Evolutionary conservation across 2,329 filamentous ascomycete genomes (phyloP), one percentile per base, ranked within the genome.

Genomic region (Coniella vitis): DNA sequence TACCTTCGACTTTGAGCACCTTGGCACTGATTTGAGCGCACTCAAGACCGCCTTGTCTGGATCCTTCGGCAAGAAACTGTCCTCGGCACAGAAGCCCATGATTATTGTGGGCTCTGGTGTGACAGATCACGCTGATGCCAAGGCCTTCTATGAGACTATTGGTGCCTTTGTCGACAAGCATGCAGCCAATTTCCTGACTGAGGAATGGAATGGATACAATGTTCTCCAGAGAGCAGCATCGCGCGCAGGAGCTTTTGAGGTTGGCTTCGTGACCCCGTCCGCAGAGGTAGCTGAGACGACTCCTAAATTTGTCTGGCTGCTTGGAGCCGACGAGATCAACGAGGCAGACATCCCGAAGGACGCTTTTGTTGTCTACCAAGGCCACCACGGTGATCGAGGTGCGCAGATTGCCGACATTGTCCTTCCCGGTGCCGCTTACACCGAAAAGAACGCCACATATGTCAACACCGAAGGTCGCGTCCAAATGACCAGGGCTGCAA

Each of bases 381-480:
- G 93, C 56, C 93, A 98, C 69, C 93, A 98, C 69, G 93, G 93
- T 69, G 93, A 98, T 72, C 81, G 81, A 46, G 93, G 91, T 56
- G 93, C 93, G 48, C 86, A 94, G 69, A 81, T 96, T 54, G 93
- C 93, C 42, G 91, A 98, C 62, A 81, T 98, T 50, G 80, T 98
- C 57, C 86, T 98, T 17, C 93, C 93, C 22, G 91, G 90, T 57
- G 90, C 90, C 44, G 90, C 93, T 12, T 98, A 96, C 73, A 97
- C 91, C 20, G 93, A 98, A 74, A 98, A 97, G 76, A 82, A 86
- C 20, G 90, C 83, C 52, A 98, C 93, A 38, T 98, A 95, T 63
- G 81, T 98, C 71, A 98, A 97, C 80, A 97, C 93, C 0, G 93
- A 98, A 70, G 93, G 93, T 49, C 87, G 93, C 60, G 89, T 93